These are phyloP conservation scores for Xylaria sp. DNA, from an alignment of 2,329 filamentous ascomycete genomes.

Conservation along the genomic window DNA sequence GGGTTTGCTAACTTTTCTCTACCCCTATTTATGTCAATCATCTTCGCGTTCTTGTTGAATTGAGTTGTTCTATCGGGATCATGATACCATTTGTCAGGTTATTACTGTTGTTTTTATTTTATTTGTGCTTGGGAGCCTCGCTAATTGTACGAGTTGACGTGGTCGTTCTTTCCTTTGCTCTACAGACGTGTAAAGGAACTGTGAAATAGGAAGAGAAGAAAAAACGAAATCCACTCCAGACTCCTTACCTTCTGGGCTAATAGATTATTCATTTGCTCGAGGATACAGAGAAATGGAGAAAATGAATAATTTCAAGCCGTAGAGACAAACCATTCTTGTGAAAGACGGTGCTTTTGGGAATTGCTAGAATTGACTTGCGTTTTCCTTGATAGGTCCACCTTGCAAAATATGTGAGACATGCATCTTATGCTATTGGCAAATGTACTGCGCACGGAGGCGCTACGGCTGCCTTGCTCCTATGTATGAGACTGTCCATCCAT, in stretches of 20 bases:
- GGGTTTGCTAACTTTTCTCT: constrained; percentile 1
- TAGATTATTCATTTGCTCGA: neutral
- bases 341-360: neutral
- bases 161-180: neutral
- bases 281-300: neutral
- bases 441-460: neutral
- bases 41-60: constrained; percentile 1
- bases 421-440: neutral
- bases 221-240: no score
- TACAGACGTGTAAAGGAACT: neutral
- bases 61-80: constrained; percentile 19
- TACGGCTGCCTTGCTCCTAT: neutral
- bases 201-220: neutral
- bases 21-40: constrained; percentile 3
- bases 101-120: neutral
- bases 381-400: neutral
- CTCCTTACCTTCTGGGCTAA: neutral
- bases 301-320: neutral
- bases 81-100: constrained; percentile 39
- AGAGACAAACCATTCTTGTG: neutral
- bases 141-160: constrained; percentile 6
- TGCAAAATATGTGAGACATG: constrained; percentile 5
- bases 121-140: neutral
- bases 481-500: neutral
- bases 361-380: neutral